These are phyloP conservation scores for Chaetomidium leptoderma DNA, from an alignment of 495 filamentous ascomycete species.

Conservation along the genomic window DNA sequence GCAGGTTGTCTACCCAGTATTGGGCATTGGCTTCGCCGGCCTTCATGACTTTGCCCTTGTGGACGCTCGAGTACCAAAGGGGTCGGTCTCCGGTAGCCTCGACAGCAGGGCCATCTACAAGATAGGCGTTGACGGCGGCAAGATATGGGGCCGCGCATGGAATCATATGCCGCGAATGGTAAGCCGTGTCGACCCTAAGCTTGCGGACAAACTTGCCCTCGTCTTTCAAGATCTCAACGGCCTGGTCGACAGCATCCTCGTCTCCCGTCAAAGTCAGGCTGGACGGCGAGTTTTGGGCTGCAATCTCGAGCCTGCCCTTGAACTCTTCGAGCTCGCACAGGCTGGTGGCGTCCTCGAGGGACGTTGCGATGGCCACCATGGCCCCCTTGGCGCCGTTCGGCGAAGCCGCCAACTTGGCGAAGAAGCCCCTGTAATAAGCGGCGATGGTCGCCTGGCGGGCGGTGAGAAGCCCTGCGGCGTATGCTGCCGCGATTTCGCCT, in stretches of 20 bases:
- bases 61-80: not conserved
- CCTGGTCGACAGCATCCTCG: conserved; percentile 27
- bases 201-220: conserved; percentile 23
- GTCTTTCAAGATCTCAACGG: conserved; percentile 12
- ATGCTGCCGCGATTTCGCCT: conserved; percentile 56
- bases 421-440: conserved; percentile 24
- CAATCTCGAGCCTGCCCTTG: conserved; percentile 20
- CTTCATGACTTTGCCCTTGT: not conserved
- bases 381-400: not conserved
- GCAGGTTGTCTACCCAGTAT: conserved; percentile 6
- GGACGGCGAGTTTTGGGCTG: conserved; percentile 42
- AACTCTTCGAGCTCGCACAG: not conserved
- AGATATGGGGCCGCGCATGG: conserved; percentile 22
- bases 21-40: not conserved
- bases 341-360: not conserved
- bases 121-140: conserved; percentile 29
- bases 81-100: not conserved
- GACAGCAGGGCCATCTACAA: too few relatives aligned
- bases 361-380: not conserved
- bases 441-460: conserved; percentile 25
- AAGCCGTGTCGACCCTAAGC: conserved; percentile 35
- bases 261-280: conserved; percentile 47
- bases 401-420: not conserved
- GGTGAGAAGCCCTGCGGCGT: conserved; percentile 38
- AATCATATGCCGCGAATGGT: conserved; percentile 42